Base-by-base conservation (phyloP, 2,329 filamentous ascomycete species). In the Emergomyces pasteurianus region DNA sequence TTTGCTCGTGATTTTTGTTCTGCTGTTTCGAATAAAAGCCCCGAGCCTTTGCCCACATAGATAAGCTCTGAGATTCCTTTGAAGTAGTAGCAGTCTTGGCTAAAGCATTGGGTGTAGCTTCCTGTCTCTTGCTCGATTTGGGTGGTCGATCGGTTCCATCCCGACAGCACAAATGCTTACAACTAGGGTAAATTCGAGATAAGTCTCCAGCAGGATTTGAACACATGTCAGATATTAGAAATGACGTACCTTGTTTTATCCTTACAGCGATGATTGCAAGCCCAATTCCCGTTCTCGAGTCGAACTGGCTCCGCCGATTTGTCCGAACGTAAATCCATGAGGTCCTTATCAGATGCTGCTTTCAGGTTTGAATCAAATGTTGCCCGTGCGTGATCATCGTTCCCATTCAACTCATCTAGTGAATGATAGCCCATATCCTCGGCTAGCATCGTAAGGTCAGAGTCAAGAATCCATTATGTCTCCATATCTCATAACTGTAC, bases 101-200 rank as follows among this genome's bases (percentile, higher is more conserved):
- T 50, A 2, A 28, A 23, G 14, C 18, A 16, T 58, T 49, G 8
- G 57, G 21, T 40, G 38, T 2, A 5, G 34, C 14, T 21, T 47
- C 38, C 58, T 71, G 64, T 61, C 67, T 73, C 54, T 69, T 72
- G 43, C 58, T 67, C 18, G 74, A 62, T 70, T 79, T 78, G 50
- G 81, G 77, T 61, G 83, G 85, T 63, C 85, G 89, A 42, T 88
- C 83, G 21, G 88, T 69, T 0, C 89, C 89, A 62, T 89, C 84
- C 28, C 80, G 81, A 67, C 89, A 92, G 67, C 89, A 92, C 42
- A 81, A 72, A 67, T 92, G 89, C 65, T 84, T 88, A 72, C 89
- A 92, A 10, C 77, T 79, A 40, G 61, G 65, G 43, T 40, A 26
- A 46, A 10, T 7, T 58, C 43, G 75, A 23, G 4, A 77, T 76